phyloP scores from a whole-genome alignment of 768 basidiomycete species.

The Termitomyces sp. region DNA sequence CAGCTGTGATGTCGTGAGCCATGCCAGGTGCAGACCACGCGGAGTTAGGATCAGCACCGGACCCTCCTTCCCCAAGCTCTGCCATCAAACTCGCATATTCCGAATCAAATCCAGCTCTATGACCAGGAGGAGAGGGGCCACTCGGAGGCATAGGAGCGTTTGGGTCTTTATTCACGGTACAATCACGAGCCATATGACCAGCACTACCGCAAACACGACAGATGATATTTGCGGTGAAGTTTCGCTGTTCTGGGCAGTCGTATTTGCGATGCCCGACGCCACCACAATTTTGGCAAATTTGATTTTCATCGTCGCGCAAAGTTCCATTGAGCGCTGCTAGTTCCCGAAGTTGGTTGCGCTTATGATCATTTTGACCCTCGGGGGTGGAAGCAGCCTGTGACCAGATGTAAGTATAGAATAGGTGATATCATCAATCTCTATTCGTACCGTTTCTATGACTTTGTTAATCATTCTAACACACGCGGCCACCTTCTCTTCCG shows the following conservation, averaged over 20 bases:
- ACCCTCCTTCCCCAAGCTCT: conserved; percentile 84
- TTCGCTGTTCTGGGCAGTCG: conserved; percentile 97
- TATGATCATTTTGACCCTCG: conserved; percentile 99
- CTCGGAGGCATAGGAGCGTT: conserved; percentile 48
- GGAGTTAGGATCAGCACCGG: conserved; percentile 45
- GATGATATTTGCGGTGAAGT: conserved; percentile 99
- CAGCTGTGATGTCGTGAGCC: conserved; percentile 64
- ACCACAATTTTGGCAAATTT: conserved; percentile 97
- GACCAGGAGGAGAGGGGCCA: conserved; percentile 44
- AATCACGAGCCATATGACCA: conserved; percentile 99
- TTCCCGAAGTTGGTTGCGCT: conserved; percentile 97
- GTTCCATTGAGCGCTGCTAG: conserved; percentile 97
- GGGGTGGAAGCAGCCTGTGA: conserved; percentile 94
- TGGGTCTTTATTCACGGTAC: conserved; percentile 88
- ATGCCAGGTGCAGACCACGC: conserved; percentile 44
- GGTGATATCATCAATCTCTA: background rate
- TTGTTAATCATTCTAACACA: conserved; percentile 96
- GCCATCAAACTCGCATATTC: conserved; percentile 98
- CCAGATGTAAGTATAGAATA: background rate
- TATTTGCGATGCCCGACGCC: conserved; percentile 96
- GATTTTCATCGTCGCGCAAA: conserved; percentile 98
- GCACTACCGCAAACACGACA: conserved; percentile 98
- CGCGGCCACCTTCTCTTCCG: conserved; percentile 82
- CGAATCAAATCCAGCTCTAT: conserved; percentile 86
- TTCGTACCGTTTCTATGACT: conserved; percentile 93